phyloP scores from a whole-genome alignment of 2,329 filamentous ascomycete species.

The Curvularia spicifera region DNA sequence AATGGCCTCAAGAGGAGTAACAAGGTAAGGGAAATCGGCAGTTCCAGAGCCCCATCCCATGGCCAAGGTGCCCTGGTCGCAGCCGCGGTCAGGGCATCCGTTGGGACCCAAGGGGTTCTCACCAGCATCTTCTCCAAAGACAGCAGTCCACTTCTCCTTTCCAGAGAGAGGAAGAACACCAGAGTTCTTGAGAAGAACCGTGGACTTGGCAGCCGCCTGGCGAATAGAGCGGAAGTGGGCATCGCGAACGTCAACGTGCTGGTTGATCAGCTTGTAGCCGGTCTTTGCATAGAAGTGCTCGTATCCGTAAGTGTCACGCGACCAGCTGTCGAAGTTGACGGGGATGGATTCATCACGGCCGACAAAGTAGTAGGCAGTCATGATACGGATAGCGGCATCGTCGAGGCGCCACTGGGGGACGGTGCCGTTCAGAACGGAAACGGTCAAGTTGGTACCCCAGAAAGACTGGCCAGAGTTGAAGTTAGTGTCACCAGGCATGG shows the following conservation, averaged over 20 bases:
- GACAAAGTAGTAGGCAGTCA: conserved; percentile 70
- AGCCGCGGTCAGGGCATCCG: conserved; percentile 53
- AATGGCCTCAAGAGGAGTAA: conserved; percentile 70
- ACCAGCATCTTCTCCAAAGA: conserved; percentile 59
- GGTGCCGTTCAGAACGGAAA: conserved; percentile 87
- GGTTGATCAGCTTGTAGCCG: conserved; percentile 71
- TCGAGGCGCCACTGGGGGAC: conserved; percentile 86
- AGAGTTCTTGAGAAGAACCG: conserved; percentile 78
- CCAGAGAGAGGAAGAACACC: conserved; percentile 54
- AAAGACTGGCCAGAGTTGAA: conserved; percentile 76
- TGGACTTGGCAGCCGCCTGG: conserved; percentile 77
- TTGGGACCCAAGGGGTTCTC: conserved; percentile 57
- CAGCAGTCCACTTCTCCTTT: conserved; percentile 55
- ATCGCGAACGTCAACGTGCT: conserved; percentile 81
- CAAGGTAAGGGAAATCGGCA: conserved; percentile 67
- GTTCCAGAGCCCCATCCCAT: conserved; percentile 58
- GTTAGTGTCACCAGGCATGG: conserved; percentile 78
- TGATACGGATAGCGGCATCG: conserved; percentile 87
- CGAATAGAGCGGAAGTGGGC: conserved; percentile 77
- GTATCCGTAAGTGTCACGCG: conserved; percentile 73
- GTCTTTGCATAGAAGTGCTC: conserved; percentile 68
- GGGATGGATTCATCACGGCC: conserved; percentile 61
- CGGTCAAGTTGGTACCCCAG: conserved; percentile 87
- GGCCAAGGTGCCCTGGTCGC: conserved; percentile 55
- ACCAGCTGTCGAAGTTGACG: conserved; percentile 92